Base-by-base conservation (phyloP, 2,329 filamentous ascomycete species). In the Phialophora verrucosa region DNA sequence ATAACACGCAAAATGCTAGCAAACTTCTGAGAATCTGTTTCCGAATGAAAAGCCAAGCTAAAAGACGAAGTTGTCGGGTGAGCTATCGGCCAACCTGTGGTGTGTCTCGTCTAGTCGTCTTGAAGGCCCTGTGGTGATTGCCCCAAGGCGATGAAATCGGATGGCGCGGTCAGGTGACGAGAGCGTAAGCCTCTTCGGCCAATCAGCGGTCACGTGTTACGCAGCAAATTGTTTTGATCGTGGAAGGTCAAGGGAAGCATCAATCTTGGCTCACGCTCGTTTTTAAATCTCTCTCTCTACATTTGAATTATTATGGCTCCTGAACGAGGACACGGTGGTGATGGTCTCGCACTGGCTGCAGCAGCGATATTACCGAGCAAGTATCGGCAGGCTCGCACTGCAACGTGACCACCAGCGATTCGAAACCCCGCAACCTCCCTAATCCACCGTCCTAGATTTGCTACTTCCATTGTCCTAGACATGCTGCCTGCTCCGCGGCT, bases 191-290 rank as follows among this genome's bases (percentile, higher is more conserved):
- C 4, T 5, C 14, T 50, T 5, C 50, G 14, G 27, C 51, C 51
- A 54, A 54, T 54, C 29, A 32, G 14, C 23, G 29, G 14, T 8
- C 11, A 7, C 51, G 11, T 54, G 51, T 54, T 54, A 54, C 51
- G 51, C 51, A 32, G 51, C 51, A 10, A 25, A 7, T 27, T 27
- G 49, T 51, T 51, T 4, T 27, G 25, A 7, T 23, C 47, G 20
- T n/a, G 17, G 47, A 25, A 51, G 10, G 20, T 51, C 20, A 51
- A 42, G 35, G 35, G 35, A 14, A 42, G 35, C 35, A 42, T 17
- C 35, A 42, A 17, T 23, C 32, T 25, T 44, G 55, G 29, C 32
- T 42, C 56, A 44, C 38, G 2, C 27, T 8, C 23, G 1, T 27
- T 11, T 54, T 20, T 20, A n/a, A 29, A 2, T 20, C 6, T 17